These are phyloP conservation scores for Penicillium rolfsii DNA, from an alignment of 2,329 filamentous ascomycete species.

Conservation along the genomic window DNA sequence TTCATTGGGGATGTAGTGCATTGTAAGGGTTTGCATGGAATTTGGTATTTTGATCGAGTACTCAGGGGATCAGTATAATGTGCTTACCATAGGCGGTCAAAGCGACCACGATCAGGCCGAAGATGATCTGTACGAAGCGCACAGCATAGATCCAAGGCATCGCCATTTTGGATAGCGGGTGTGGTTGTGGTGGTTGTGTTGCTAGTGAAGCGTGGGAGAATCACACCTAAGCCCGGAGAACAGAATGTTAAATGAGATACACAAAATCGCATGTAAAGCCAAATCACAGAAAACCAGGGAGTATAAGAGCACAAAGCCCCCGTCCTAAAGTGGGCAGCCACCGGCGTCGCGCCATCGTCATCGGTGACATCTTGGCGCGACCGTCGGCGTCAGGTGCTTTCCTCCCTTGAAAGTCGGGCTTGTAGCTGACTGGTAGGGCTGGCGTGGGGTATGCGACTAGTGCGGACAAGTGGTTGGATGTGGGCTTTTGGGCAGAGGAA, in stretches of 20 bases:
- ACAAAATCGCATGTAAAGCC: background rate
- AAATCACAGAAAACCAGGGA: background rate
- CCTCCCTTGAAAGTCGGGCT: background rate
- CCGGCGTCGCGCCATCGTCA: conserved; percentile 28
- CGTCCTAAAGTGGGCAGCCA: conserved; percentile 21
- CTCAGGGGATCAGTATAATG: background rate
- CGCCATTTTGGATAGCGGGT: conserved; percentile 16
- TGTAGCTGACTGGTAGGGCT: conserved; percentile 11
- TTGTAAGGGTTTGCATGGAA: background rate
- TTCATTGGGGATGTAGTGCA: background rate
- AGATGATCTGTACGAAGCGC: conserved; percentile 67
- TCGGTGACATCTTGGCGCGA: conserved; percentile 20
- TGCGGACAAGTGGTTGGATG: background rate
- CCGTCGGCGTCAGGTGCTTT: conserved; percentile 4
- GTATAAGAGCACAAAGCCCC: background rate
- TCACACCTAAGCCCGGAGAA: background rate
- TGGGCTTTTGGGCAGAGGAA: background rate
- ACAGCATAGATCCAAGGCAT: conserved; percentile 52
- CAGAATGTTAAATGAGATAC: background rate
- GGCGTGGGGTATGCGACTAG: conserved; percentile 8
- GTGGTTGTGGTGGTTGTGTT: background rate
- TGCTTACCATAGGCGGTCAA: conserved; percentile 71
- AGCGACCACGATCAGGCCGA: conserved; percentile 75
- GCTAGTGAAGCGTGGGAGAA: background rate
- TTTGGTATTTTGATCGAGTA: background rate